Percentiles rank a stretch among this genome's conserved stretches.
phyloP scores from a whole-genome alignment of 768 basidiomycete species.

The Mrakia blollopis region DNA sequence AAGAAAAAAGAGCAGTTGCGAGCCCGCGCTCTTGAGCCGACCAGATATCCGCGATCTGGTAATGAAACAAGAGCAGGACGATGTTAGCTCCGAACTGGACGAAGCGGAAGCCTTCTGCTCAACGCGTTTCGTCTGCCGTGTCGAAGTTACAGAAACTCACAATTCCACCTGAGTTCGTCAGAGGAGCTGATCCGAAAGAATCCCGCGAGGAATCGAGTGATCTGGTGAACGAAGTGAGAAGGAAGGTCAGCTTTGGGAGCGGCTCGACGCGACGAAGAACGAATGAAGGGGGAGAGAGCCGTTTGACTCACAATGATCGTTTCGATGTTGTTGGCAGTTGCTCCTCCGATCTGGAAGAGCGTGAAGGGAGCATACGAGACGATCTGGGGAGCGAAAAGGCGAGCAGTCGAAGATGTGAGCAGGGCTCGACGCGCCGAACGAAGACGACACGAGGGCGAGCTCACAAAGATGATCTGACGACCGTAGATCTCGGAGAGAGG shows the following conservation, averaged over 20 bases:
- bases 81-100: too few relatives aligned
- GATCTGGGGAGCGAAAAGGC: constrained; percentile 12
- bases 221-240: neutral
- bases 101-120: too few relatives aligned
- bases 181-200: constrained; percentile 26
- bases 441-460: neutral
- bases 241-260: too few relatives aligned
- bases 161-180: constrained; percentile 17
- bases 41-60: constrained; percentile 18
- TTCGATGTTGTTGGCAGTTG: constrained; percentile 32
- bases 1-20: constrained; percentile 10
- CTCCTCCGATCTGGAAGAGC: too few relatives aligned
- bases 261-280: too few relatives aligned
- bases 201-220: constrained; percentile 27
- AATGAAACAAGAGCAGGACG: too few relatives aligned
- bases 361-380: constrained; percentile 31
- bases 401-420: constrained; percentile 21
- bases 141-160: too few relatives aligned
- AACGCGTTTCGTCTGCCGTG: too few relatives aligned
- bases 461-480: neutral
- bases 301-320: constrained; percentile 17
- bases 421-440: neutral
- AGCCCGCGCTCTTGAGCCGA: neutral
- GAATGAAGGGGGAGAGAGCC: too few relatives aligned
- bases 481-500: neutral